Conservation (phyloP, 768 basidiomycete genomes). For the Cytidiella melzeri region DNA sequence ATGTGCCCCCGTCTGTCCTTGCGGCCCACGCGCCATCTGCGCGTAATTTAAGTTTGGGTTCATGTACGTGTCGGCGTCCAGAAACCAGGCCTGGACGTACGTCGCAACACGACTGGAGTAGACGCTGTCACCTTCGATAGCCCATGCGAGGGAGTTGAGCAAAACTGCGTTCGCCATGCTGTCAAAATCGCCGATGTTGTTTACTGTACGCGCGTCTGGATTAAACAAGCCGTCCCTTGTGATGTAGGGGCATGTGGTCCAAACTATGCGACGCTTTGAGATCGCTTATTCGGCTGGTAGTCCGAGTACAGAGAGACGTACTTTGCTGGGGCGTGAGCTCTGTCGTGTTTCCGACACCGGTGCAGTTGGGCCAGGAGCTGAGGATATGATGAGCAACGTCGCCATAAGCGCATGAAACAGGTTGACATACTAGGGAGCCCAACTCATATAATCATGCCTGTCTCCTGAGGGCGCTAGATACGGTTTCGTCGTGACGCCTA, state of each 20-base stretch:
- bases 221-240: conserved; percentile 56
- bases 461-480: conserved; percentile 47
- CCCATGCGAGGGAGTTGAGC: conserved; percentile 55
- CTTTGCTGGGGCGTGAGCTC: conserved; percentile 47
- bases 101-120: conserved; percentile 40
- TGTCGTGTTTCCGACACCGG: conserved; percentile 50
- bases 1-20: conserved; percentile 32
- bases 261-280: conserved; percentile 32
- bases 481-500: conserved; percentile 47
- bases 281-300: not conserved
- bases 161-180: conserved; percentile 53
- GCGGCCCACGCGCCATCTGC: conserved; percentile 22
- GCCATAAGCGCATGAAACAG: not conserved
- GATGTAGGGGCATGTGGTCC: conserved; percentile 52
- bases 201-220: conserved; percentile 52
- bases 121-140: conserved; percentile 28
- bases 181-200: conserved; percentile 50
- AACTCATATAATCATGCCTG: conserved; percentile 62
- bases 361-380: conserved; percentile 63
- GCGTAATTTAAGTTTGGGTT: conserved; percentile 54
- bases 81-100: conserved; percentile 54
- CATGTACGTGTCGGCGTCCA: conserved; percentile 52
- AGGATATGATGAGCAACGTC: not conserved
- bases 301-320: conserved; percentile 16
- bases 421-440: conserved; percentile 56